Evolutionary conservation across 345 rosid species (phyloP).

Genomic region (Ceriops zippeliana): DNA sequence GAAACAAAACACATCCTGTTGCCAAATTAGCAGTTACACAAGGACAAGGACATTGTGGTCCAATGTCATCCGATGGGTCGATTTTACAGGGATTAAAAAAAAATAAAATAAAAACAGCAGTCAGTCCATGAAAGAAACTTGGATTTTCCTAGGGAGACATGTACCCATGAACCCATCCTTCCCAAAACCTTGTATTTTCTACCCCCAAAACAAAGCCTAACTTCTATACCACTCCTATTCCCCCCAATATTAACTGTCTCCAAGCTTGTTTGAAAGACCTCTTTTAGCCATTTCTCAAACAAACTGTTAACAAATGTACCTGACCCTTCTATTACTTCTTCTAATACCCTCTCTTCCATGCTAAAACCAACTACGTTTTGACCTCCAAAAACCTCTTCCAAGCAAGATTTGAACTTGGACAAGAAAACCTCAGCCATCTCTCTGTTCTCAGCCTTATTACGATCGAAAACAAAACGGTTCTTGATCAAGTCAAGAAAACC

Average conservation of each 20-base stretch:
- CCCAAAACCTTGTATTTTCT: constrained; percentile 23
- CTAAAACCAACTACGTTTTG: constrained; percentile 41
- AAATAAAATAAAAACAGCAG: not conserved
- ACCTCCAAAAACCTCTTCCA: constrained; percentile 44
- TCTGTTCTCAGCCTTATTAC: constrained; percentile 26
- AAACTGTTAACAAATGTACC: constrained; percentile 37
- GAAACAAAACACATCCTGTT: constrained; percentile 27
- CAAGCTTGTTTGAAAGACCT: constrained; percentile 57
- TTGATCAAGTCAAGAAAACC: constrained; percentile 51
- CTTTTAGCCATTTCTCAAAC: constrained; percentile 74
- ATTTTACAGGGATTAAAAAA: constrained; percentile 25
- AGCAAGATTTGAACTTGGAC: constrained; percentile 35
- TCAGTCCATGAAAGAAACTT: constrained; percentile 35
- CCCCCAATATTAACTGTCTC: constrained; percentile 38
- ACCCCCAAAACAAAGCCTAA: constrained; percentile 46
- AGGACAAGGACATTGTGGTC: constrained; percentile 19
- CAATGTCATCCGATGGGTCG: constrained; percentile 16
- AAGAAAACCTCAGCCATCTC: constrained; percentile 36
- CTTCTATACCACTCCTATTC: constrained; percentile 29
- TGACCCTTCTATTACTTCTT: constrained; percentile 39
- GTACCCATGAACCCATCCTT: constrained; percentile 46
- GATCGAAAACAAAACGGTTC: constrained; percentile 47
- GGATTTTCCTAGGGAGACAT: constrained; percentile 56
- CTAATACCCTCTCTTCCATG: constrained; percentile 49
- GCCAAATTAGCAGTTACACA: constrained; percentile 25